phyloP scores from a whole-genome alignment of 371 early-diverging fungal genomes.

The Mucor irregularis region DNA sequence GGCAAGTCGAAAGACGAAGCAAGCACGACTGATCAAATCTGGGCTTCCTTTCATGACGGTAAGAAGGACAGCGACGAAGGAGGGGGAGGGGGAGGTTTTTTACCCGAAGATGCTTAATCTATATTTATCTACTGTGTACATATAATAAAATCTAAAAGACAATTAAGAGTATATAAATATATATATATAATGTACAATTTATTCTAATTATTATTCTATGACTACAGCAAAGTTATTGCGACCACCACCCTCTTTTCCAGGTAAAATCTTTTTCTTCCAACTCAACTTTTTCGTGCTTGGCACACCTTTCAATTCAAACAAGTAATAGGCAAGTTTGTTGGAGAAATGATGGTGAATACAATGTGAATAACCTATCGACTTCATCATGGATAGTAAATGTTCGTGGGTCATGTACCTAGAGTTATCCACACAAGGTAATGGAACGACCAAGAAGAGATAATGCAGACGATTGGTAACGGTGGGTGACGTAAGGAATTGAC shows the following conservation, averaged over 20 bases:
- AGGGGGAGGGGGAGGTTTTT: slow-evolving; percentile 10
- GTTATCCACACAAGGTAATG: slow-evolving; percentile 81
- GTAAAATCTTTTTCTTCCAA: slow-evolving; percentile 56
- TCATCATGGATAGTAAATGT: slow-evolving; percentile 61
- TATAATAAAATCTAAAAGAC: background rate
- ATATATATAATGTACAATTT: background rate
- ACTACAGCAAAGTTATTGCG: slow-evolving; percentile 73
- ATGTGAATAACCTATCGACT: slow-evolving; percentile 59
- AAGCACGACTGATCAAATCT: background rate
- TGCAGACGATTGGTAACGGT: slow-evolving; percentile 35
- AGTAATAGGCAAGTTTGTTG: slow-evolving; percentile 75
- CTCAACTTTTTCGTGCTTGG: slow-evolving; percentile 5
- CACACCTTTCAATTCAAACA: slow-evolving; percentile 47
- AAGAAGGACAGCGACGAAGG: background rate
- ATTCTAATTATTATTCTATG: slow-evolving; percentile 21
- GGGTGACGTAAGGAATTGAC: slow-evolving; percentile 35
- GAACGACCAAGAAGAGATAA: slow-evolving; percentile 78
- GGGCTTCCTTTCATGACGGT: too few species aligned
- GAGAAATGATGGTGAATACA: slow-evolving; percentile 67
- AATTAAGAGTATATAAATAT: background rate
- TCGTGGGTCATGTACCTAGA: slow-evolving; percentile 85
- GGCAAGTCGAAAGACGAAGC: background rate
- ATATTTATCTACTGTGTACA: background rate
- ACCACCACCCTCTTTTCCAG: slow-evolving; percentile 52
- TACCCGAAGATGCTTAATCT: slow-evolving; percentile 17